Evolutionary conservation across 352 stramenopile genomes (phyloP), one percentile per base, ranked within the genome.

Genomic region (Globisporangium yorkense): DNA sequence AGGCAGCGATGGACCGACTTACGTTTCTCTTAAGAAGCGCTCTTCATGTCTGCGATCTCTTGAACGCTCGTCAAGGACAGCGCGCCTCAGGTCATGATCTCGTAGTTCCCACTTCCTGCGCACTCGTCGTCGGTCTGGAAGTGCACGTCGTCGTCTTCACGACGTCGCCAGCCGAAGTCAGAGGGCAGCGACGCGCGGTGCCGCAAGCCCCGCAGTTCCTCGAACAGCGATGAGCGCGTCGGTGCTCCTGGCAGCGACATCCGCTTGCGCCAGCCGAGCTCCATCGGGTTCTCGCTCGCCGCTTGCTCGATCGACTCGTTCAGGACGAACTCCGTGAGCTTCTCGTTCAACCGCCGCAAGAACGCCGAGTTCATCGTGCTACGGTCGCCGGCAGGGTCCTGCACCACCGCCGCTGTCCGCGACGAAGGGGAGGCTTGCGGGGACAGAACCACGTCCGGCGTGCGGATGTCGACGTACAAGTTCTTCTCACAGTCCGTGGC

Each of bases 111-210:
- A 41, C 68, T 43, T 10, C 54, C 40, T 4, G 56, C 44, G 31
- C 20, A 47, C 18, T 74, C 63, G 5, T 74, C 63, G 10, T 74
- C 63, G 7, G 55, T 58, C 29, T 70, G 61, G 10, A 72, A 29
- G 60, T 51, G 67, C 37, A 62, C 18, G 27, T 63, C 56, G n/a
- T 56, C 41, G 48, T 55, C n/a, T 10, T 56, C 41, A 50, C 24
- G n/a, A 35, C 18, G 52, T 12, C 45, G 24, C 9, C n/a, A 51
- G 35, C 50, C 7, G 18, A 20, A 29, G 3, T 49, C 49, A 0
- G 39, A 44, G 20, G 27, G 54, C 20, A 41, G 39, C 45, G 35
- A 51, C 7, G 40, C 39, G 29, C 52, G 51, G 15, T 55, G 31
- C 5, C 20, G 27, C 57, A 63, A 33, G 9, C 51, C 51, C 9